Base-by-base conservation (phyloP, 2,329 filamentous ascomycete genomes). In the Cladosporium colombiae region DNA sequence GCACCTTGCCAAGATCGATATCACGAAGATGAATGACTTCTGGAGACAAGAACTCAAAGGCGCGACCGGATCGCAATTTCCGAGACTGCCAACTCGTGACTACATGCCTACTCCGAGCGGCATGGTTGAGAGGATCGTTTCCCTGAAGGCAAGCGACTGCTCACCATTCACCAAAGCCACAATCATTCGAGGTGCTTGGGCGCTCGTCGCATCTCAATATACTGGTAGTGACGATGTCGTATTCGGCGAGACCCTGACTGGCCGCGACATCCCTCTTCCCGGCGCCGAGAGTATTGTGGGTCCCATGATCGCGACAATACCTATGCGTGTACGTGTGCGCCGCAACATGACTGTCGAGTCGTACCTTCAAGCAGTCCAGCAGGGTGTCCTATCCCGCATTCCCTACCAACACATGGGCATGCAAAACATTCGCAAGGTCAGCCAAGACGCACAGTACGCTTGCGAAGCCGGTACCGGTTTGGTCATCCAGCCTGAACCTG, bases 151-250 rank as follows among this genome's bases (percentile, higher is more conserved):
- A 74, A n/a, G 74, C 77, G 29, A 78, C 74, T 46, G 79, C 78
- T 14, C 61, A 5, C 61, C 61, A 2, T 72, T 76, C 60, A 75
- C 74, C 13, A 67, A 27, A 67, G 72, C 46, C 44, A 74, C 83
- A 0, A 80, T 88, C 4, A 77, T 88, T 37, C 86, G 86, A 71
- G 81, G 84, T 0, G 85, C 85, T 0, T 88, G 86, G 85, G 82
- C 84, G 0, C 81, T 85, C 65, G 81, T 84, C 0, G 79, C 88
- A 3, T 82, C 84, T 0, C 83, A 80, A 21, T 74, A 86, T 14
- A 81, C 83, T 0, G 81, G 78, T 0, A 77, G 73, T 0, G 75
- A 80, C 6, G 86, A 88, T 53, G 80, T 88, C 10, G 78, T 87
- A 5, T 88, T 88, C 65, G 86, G 85, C 13, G 61, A 58, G 11